A percentile compares a stretch with the other conserved stretches of the same genome.
These are phyloP conservation scores for Chytriomyces confervae DNA, from an alignment of 192 early-diverging fungal genomes.

Conservation along the genomic window DNA sequence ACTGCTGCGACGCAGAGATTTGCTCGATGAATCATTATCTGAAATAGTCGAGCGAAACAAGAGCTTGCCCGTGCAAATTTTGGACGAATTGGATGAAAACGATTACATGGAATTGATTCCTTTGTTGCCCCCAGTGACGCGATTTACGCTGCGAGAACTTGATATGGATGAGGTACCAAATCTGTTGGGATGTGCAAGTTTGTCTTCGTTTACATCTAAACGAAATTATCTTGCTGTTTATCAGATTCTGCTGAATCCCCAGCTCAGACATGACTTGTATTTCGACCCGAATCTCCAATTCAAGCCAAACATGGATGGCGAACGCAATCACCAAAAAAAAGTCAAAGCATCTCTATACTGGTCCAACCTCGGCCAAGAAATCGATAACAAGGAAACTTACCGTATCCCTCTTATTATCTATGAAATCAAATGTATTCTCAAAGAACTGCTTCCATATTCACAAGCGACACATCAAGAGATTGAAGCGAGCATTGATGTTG, in stretches of 20 bases:
- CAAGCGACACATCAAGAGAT: conserved; percentile 38
- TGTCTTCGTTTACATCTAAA: neutral
- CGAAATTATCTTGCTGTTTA: no score
- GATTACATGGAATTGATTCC: conserved; percentile 48
- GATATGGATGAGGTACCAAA: conserved; percentile 60
- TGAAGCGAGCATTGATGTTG: conserved; percentile 65
- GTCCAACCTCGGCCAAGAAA: conserved; percentile 65
- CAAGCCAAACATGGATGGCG: conserved; percentile 82
- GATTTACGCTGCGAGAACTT: conserved; percentile 87
- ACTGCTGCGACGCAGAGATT: neutral
- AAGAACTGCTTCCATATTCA: conserved; percentile 61
- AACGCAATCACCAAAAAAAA: conserved; percentile 66
- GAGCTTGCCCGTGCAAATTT: conserved; percentile 41
- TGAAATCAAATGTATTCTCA: conserved; percentile 78
- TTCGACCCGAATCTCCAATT: conserved; percentile 91
- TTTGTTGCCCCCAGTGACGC: conserved; percentile 75
- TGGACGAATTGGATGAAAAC: conserved; percentile 48
- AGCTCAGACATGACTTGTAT: conserved; percentile 86
- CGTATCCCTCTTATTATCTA: conserved; percentile 71
- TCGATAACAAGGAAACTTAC: conserved; percentile 47
- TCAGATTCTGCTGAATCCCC: conserved; percentile 80
- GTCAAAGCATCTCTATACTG: conserved; percentile 74
- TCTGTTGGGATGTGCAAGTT: neutral
- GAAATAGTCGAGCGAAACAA: conserved; percentile 40
- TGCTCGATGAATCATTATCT: conserved; percentile 32